Evolutionary conservation across 441 rosid species (phyloP).

Genomic region (Eruca vesicaria): DNA sequence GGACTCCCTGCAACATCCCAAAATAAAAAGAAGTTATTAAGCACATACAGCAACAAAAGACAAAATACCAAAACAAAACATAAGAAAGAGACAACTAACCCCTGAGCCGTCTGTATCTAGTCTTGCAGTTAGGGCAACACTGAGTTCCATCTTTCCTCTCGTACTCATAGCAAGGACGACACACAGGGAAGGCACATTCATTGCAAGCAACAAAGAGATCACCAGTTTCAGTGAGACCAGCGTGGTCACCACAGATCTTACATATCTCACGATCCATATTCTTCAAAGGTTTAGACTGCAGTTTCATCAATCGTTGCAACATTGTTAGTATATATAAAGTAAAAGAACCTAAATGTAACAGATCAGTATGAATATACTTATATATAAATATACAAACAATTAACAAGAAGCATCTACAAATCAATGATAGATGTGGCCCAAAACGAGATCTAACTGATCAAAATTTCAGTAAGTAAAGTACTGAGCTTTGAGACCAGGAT

Average conservation of each 20-base stretch:
- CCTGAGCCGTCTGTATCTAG: slow-evolving; percentile 85
- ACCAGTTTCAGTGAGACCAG: slow-evolving; percentile 55
- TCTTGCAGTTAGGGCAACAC: slow-evolving; percentile 95
- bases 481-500: not conserved
- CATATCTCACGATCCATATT: slow-evolving; percentile 70
- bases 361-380: slow-evolving; percentile 9
- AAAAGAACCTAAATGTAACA: not conserved
- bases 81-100: slow-evolving; percentile 40
- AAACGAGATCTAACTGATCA: slow-evolving; percentile 4
- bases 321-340: slow-evolving; percentile 20
- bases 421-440: not conserved
- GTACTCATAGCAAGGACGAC: slow-evolving; percentile 93
- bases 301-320: slow-evolving; percentile 7
- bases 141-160: slow-evolving; percentile 96
- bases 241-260: slow-evolving; percentile 91
- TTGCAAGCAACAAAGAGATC: slow-evolving; percentile 91
- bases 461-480: slow-evolving; percentile 1
- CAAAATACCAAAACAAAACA: not conserved
- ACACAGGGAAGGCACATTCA: slow-evolving; percentile 96
- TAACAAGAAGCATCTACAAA: not conserved
- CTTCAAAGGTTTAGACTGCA: slow-evolving; percentile 88
- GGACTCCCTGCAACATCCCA: slow-evolving; percentile 62
- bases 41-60: not conserved
- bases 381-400: not conserved
- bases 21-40: not conserved